These are phyloP conservation scores for Microascus cirrosus DNA, from an alignment of 2,329 filamentous ascomycete genomes.

Conservation along the genomic window DNA sequence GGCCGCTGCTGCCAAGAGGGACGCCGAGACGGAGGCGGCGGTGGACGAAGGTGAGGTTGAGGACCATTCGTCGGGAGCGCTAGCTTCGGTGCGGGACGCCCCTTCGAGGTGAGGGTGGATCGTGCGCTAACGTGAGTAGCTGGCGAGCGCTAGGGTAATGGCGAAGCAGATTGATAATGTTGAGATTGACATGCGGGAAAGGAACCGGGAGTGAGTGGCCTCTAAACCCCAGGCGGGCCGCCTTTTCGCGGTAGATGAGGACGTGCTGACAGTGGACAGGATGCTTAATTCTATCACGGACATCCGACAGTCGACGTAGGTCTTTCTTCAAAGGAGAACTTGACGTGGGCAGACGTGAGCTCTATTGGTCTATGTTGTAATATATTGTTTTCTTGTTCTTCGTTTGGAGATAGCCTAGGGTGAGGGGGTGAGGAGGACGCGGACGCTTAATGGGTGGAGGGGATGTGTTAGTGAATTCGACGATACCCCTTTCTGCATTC, in stretches of 20 bases:
- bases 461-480: neutral
- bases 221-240: too few relatives aligned
- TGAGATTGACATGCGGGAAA: slow-evolving; percentile 44
- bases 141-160: slow-evolving; percentile 20
- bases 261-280: slow-evolving; percentile 4
- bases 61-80: slow-evolving; percentile 52
- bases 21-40: slow-evolving; percentile 10
- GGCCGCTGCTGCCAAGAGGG: slow-evolving; percentile 18
- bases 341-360: neutral
- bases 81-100: slow-evolving; percentile 55
- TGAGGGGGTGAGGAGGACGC: too few relatives aligned
- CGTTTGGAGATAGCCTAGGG: too few relatives aligned
- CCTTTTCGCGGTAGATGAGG: too few relatives aligned
- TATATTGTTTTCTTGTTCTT: neutral
- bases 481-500: neutral
- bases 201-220: slow-evolving; percentile 32
- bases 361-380: neutral
- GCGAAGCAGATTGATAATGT: slow-evolving; percentile 40
- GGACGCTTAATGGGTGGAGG: neutral
- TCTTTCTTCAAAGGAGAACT: neutral
- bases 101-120: slow-evolving; percentile 10
- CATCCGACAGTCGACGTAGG: neutral
- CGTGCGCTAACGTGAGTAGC: slow-evolving; percentile 6
- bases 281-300: slow-evolving; percentile 14
- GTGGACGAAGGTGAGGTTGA: slow-evolving; percentile 48